A percentile compares a stretch with the other conserved stretches of the same genome.
phyloP scores from a whole-genome alignment of 805 yeast species.

The Ogataea pini region DNA sequence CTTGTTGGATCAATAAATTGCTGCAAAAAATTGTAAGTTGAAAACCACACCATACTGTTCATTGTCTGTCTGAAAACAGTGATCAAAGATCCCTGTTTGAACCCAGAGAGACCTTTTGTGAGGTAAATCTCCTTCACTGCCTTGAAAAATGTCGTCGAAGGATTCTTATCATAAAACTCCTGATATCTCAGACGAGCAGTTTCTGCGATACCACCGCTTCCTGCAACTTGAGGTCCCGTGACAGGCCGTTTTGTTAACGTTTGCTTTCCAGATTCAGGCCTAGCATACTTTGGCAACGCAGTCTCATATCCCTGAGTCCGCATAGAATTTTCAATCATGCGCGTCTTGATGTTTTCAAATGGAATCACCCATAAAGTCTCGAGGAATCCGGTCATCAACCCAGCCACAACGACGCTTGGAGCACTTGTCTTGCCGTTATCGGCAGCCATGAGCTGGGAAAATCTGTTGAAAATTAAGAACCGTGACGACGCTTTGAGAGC shows the following conservation, averaged over 20 bases:
- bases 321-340: conserved; percentile 72
- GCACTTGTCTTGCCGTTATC: conserved; percentile 66
- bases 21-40: conserved; percentile 75
- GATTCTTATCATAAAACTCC: conserved; percentile 47
- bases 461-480: conserved; percentile 72
- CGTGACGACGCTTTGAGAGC: conserved; percentile 73
- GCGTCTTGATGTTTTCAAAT: conserved; percentile 80
- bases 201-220: not conserved
- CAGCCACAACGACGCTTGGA: conserved; percentile 82
- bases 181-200: conserved; percentile 21
- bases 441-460: conserved; percentile 65
- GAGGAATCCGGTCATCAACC: conserved; percentile 74
- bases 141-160: conserved; percentile 53
- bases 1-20: conserved; percentile 64
- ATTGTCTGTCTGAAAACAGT: conserved; percentile 79
- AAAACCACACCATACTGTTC: conserved; percentile 79
- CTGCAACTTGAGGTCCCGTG: not conserved
- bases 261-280: conserved; percentile 26
- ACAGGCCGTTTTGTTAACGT: conserved; percentile 18
- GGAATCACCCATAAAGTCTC: conserved; percentile 88
- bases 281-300: conserved; percentile 24
- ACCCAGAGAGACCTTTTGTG: conserved; percentile 74
- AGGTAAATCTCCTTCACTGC: conserved; percentile 66
- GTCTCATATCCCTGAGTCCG: conserved; percentile 30
- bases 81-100: conserved; percentile 80